These are phyloP conservation scores for Pezicula radicicola DNA, from an alignment of 2,329 filamentous ascomycete genomes.

Conservation along the genomic window DNA sequence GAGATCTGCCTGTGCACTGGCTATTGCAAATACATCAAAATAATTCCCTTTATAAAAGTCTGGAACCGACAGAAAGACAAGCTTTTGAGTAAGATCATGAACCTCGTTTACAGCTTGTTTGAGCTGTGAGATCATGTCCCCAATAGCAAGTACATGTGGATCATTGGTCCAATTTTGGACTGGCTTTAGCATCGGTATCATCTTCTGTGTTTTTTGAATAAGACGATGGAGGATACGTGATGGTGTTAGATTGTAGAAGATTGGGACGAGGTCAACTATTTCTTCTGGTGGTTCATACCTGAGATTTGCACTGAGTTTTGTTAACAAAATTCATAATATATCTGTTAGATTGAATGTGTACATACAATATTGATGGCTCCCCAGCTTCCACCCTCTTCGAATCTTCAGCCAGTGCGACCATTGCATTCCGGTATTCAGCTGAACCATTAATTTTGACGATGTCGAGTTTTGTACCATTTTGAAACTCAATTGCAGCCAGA, in stretches of 20 bases:
- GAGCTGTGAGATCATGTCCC: background rate
- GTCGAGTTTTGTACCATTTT: background rate
- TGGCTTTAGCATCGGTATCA: background rate
- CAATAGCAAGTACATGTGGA: background rate
- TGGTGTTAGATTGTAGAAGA: background rate
- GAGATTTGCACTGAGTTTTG: background rate
- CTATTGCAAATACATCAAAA: background rate
- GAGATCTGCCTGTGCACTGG: background rate
- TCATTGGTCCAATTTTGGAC: background rate
- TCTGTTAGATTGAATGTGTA: background rate
- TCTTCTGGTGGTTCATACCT: background rate
- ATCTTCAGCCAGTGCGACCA: background rate
- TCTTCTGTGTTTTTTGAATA: background rate
- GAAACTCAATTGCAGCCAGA: background rate
- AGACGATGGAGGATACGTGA: background rate
- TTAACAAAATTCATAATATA: background rate
- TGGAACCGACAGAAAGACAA: background rate
- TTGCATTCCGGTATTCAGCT: background rate
- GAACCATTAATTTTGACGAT: background rate
- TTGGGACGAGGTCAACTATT: background rate
- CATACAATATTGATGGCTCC: background rate
- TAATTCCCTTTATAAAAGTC: background rate
- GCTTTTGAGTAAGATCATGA: background rate
- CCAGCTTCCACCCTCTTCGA: background rate
- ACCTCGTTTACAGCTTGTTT: background rate